phyloP scores from a whole-genome alignment of 208 protist species.

The Acanthamoeba healyi region DNA sequence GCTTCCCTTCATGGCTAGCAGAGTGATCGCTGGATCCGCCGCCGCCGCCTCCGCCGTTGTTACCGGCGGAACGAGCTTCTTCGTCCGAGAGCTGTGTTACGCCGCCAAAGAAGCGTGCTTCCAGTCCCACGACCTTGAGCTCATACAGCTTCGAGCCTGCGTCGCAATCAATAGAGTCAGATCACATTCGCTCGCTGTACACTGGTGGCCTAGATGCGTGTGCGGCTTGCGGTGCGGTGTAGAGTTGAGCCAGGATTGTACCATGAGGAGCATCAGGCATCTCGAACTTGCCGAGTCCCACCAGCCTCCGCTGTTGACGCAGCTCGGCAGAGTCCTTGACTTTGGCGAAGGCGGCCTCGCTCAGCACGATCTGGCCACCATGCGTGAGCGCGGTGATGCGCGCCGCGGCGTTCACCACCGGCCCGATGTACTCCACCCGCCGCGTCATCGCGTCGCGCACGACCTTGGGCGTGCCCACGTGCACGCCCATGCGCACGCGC shows the following conservation, averaged over 20 bases:
- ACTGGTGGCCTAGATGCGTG: too few species aligned
- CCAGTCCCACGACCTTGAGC: not conserved
- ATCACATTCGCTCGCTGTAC: too few species aligned
- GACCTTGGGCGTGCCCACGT: not conserved
- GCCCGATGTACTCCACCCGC: slow-evolving; percentile 13
- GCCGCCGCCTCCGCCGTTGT: too few species aligned
- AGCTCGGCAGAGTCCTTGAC: not conserved
- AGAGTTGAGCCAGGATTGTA: too few species aligned
- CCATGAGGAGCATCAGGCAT: not conserved
- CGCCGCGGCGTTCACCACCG: not conserved
- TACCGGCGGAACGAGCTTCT: not conserved
- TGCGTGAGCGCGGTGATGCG: slow-evolving; percentile 27
- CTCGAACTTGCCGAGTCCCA: not conserved
- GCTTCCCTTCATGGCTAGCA: not conserved
- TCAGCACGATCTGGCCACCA: not conserved
- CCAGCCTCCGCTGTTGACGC: not conserved
- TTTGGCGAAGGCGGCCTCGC: not conserved
- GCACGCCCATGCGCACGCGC: slow-evolving; percentile 30
- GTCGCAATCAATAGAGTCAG: too few species aligned
- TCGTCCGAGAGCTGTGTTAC: not conserved
- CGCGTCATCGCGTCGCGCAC: slow-evolving; percentile 17
- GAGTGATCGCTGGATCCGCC: not conserved
- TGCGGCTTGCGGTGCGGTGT: too few species aligned
- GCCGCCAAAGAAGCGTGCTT: slow-evolving; percentile 29
- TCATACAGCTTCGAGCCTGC: slow-evolving; percentile 1